phyloP scores from a whole-genome alignment of 495 filamentous ascomycete species.

The Penicillium coprophilum region DNA sequence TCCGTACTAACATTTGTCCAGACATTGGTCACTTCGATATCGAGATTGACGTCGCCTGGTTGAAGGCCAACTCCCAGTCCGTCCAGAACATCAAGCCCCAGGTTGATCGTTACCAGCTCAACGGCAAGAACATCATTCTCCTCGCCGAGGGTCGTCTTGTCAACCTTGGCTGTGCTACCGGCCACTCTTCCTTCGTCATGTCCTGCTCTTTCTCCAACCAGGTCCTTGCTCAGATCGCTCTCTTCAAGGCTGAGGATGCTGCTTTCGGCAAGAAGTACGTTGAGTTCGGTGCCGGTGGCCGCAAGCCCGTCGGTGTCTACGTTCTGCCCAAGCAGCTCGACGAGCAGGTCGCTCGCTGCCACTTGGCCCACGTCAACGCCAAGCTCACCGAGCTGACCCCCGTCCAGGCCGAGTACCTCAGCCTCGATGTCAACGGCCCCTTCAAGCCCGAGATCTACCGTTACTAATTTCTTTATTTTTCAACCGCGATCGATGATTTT shows the following conservation, averaged over 20 bases:
- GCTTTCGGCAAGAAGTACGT: constrained; percentile 89
- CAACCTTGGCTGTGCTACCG: constrained; percentile 98
- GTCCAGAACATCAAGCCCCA: constrained; percentile 99
- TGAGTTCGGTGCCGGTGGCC: constrained; percentile 89
- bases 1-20: constrained; percentile 36
- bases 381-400: constrained; percentile 82
- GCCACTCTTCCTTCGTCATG: constrained; percentile 99
- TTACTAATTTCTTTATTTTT: constrained; percentile 45
- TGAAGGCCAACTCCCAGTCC: constrained; percentile 91
- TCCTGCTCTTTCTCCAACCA: constrained; percentile 99
- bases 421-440: constrained; percentile 77
- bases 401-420: constrained; percentile 92
- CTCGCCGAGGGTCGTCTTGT: constrained; percentile 97
- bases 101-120: constrained; percentile 97
- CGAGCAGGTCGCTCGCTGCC: constrained; percentile 93
- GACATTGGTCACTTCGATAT: constrained; percentile 99
- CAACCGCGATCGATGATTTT: constrained; percentile 37
- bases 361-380: constrained; percentile 91
- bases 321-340: constrained; percentile 98
- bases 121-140: constrained; percentile 94
- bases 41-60: constrained; percentile 99
- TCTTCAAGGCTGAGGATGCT: constrained; percentile 89
- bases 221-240: constrained; percentile 97
- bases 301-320: constrained; percentile 90
- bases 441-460: constrained; percentile 84